phyloP scores from a whole-genome alignment of 805 yeast species.

The Alloascoidea hylecoeti region DNA sequence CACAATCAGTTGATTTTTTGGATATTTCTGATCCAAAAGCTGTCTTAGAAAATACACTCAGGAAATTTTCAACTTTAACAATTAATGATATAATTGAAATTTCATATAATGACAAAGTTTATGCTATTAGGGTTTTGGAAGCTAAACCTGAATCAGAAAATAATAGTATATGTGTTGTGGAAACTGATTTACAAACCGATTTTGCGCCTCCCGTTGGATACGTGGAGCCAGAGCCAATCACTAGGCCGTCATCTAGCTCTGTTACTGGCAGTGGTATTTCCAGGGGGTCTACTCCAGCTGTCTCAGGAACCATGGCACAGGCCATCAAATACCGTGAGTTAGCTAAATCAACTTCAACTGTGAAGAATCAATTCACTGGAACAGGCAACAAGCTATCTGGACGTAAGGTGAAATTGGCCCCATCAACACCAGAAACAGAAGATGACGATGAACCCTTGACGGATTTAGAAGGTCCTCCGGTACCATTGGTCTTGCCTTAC shows the following conservation, averaged over 20 bases:
- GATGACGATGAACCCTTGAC: slow-evolving; percentile 15
- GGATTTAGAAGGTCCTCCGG: slow-evolving; percentile 48
- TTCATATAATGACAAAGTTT: slow-evolving; percentile 65
- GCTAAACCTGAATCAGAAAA: slow-evolving; percentile 60
- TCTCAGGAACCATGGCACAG: slow-evolving; percentile 59
- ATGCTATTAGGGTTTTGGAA: slow-evolving; percentile 73
- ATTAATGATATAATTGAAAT: slow-evolving; percentile 77
- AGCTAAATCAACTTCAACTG: slow-evolving; percentile 23
- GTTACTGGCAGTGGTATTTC: slow-evolving; percentile 7
- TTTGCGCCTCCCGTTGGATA: slow-evolving; percentile 99
- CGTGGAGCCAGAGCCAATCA: slow-evolving; percentile 62
- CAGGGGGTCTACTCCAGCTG: slow-evolving; percentile 9
- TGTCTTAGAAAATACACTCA: slow-evolving; percentile 80
- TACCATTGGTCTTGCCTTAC: slow-evolving; percentile 58
- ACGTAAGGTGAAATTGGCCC: slow-evolving; percentile 3
- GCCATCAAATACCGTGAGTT: slow-evolving; percentile 51
- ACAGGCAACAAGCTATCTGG: slow-evolving; percentile 52
- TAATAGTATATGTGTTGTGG: slow-evolving; percentile 83
- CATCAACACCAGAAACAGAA: slow-evolving; percentile 7
- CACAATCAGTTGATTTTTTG: slow-evolving; percentile 85
- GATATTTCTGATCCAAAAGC: slow-evolving; percentile 96
- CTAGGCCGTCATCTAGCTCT: slow-evolving; percentile 8
- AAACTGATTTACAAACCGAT: slow-evolving; percentile 92
- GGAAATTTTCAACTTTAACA: slow-evolving; percentile 82
- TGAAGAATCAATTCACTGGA: slow-evolving; percentile 32